Conservation (phyloP, 345 rosid species). For the Euphorbia pulcherrima region DNA sequence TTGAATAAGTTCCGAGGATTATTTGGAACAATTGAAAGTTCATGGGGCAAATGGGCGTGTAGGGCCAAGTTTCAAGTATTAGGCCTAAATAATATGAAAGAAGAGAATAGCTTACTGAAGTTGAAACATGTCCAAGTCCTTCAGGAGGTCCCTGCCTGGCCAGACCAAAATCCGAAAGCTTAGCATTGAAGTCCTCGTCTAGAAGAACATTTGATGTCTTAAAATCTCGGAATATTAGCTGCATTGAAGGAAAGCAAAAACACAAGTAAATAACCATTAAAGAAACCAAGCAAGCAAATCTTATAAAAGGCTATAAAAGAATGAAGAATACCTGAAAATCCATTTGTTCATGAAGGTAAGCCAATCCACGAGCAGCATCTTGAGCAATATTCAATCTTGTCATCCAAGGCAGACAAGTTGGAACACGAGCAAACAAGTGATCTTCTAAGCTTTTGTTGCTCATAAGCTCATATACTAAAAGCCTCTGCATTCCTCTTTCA, state of each 20-base stretch:
- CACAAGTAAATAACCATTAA: conserved; percentile 9
- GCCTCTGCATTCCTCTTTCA: conserved; percentile 89
- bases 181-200: conserved; percentile 77
- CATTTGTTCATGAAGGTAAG: conserved; percentile 96
- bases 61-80: too few species aligned
- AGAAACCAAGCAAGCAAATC: not conserved
- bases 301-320: not conserved
- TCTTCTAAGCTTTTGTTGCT: conserved; percentile 84
- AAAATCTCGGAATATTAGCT: conserved; percentile 91
- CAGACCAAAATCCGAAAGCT: conserved; percentile 93
- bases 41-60: too few species aligned
- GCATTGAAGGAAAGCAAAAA: conserved; percentile 21
- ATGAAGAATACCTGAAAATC: conserved; percentile 66
- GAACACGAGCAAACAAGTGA: conserved; percentile 54
- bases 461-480: conserved; percentile 88
- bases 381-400: conserved; percentile 69
- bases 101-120: conserved; percentile 54
- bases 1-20: too few species aligned
- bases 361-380: conserved; percentile 91
- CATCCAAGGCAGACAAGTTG: conserved; percentile 61
- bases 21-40: too few species aligned
- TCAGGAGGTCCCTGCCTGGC: conserved; percentile 93
- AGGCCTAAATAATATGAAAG: not conserved
- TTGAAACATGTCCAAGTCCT: conserved; percentile 81
- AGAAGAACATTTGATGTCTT: conserved; percentile 85